These are phyloP conservation scores for Kodamaea neixiangensis DNA, from an alignment of 805 yeast genomes.

Conservation along the genomic window DNA sequence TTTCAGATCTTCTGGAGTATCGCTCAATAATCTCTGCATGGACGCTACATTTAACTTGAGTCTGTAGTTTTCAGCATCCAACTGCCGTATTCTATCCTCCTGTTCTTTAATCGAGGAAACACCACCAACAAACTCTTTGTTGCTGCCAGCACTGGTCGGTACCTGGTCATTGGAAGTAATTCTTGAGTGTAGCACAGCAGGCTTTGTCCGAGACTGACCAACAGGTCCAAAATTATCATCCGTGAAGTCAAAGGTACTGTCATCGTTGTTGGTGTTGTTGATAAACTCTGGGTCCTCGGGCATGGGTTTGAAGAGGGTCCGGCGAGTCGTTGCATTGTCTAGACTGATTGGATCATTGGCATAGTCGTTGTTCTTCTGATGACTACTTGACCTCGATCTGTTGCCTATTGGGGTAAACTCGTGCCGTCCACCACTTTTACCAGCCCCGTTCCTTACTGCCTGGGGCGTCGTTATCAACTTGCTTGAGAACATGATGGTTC, in stretches of 20 bases:
- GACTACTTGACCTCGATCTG: constrained; percentile 13
- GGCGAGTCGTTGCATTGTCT: constrained; percentile 4
- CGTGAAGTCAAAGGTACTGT: constrained; percentile 11
- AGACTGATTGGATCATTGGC: not conserved
- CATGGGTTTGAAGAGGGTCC: constrained; percentile 15
- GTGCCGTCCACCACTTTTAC: constrained; percentile 7
- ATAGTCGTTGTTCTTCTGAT: not conserved
- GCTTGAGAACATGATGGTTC: constrained; percentile 8
- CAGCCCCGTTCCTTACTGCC: constrained; percentile 4
- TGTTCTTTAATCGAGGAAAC: constrained; percentile 24
- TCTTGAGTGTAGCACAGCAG: constrained; percentile 3
- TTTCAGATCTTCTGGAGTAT: constrained; percentile 24
- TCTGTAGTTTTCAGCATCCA: constrained; percentile 25
- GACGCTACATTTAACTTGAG: constrained; percentile 27
- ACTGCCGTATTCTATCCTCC: constrained; percentile 20
- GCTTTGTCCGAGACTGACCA: constrained; percentile 4
- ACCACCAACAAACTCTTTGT: constrained; percentile 8
- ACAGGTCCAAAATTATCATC: constrained; percentile 10
- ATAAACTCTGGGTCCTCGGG: constrained; percentile 5
- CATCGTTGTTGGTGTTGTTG: constrained; percentile 12
- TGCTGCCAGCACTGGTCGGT: not conserved
- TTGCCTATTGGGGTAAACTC: constrained; percentile 31
- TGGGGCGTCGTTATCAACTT: constrained; percentile 22
- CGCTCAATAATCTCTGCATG: constrained; percentile 23
- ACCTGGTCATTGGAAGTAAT: constrained; percentile 4